Conservation (phyloP, 257 asterid species). For the Ehretia macrophylla region DNA sequence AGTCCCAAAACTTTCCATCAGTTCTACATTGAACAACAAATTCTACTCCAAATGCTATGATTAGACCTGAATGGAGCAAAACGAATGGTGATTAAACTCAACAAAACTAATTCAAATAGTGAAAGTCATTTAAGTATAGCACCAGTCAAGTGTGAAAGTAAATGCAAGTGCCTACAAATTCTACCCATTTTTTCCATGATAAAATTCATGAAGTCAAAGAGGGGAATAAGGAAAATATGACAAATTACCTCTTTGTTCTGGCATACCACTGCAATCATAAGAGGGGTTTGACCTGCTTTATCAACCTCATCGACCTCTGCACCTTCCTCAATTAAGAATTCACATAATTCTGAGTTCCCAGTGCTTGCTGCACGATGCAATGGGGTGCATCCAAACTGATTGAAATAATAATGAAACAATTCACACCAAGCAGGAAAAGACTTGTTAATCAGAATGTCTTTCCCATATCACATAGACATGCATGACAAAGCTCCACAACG, state of each 20-base stretch:
- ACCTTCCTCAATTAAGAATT: conserved; percentile 90
- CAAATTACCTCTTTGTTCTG: conserved; percentile 59
- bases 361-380: conserved; percentile 99
- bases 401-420: conserved; percentile 9
- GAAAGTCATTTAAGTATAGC: too few relatives aligned
- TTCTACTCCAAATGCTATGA: too few relatives aligned
- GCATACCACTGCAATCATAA: conserved; percentile 84
- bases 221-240: background rate
- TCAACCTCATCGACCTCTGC: conserved; percentile 87
- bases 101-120: too few relatives aligned
- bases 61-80: too few relatives aligned
- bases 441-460: background rate
- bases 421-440: conserved; percentile 10
- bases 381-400: conserved; percentile 90
- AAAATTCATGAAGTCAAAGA: background rate
- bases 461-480: background rate
- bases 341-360: conserved; percentile 62
- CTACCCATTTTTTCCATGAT: too few relatives aligned
- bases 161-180: too few relatives aligned
- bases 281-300: conserved; percentile 86
- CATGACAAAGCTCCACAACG: conserved; percentile 1
- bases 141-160: too few relatives aligned
- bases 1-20: too few relatives aligned
- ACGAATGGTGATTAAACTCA: too few relatives aligned
- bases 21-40: too few relatives aligned